Evolutionary conservation across 1,284 basidiomycete species (phyloP).

Genomic region (Cutaneotrichosporon spelunceum): DNA sequence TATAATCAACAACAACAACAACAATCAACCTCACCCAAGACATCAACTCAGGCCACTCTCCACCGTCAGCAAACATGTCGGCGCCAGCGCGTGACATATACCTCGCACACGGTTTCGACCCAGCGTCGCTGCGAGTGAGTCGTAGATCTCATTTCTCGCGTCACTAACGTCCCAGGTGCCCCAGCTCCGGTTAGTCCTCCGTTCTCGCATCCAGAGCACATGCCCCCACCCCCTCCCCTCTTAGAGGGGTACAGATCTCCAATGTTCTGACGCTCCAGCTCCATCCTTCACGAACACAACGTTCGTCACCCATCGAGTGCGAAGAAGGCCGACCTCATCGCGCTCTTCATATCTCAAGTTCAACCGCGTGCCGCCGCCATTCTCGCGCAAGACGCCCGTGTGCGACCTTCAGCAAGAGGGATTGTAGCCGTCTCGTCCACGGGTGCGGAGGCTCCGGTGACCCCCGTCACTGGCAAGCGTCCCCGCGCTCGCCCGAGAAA

Average conservation of each 20-base stretch:
- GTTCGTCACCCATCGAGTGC: slow-evolving; percentile 71
- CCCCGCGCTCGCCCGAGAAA: slow-evolving; percentile 25
- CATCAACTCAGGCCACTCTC: not conserved
- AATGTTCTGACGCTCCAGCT: slow-evolving; percentile 18
- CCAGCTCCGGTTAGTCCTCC: slow-evolving; percentile 42
- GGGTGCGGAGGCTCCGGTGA: slow-evolving; percentile 22
- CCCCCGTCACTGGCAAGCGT: slow-evolving; percentile 26
- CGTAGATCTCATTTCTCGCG: not conserved
- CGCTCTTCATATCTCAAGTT: slow-evolving; percentile 73
- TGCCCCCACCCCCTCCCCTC: too few species aligned
- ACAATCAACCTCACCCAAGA: not conserved
- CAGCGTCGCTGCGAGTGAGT: slow-evolving; percentile 61
- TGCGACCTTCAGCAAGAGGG: slow-evolving; percentile 44
- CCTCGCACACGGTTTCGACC: slow-evolving; percentile 78
- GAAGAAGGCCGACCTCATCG: slow-evolving; percentile 80
- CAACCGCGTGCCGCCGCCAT: slow-evolving; percentile 59
- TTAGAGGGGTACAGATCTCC: not conserved
- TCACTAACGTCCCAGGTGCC: slow-evolving; percentile 38
- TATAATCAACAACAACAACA: slow-evolving; percentile 8
- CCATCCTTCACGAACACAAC: slow-evolving; percentile 61
- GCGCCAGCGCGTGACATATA: slow-evolving; percentile 56
- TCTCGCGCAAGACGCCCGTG: slow-evolving; percentile 31
- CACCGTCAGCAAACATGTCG: slow-evolving; percentile 26
- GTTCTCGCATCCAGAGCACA: not conserved
- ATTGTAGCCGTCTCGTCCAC: slow-evolving; percentile 39